Conservation (phyloP, 106 monocot species). For the Dioscorea zingiberensis region DNA sequence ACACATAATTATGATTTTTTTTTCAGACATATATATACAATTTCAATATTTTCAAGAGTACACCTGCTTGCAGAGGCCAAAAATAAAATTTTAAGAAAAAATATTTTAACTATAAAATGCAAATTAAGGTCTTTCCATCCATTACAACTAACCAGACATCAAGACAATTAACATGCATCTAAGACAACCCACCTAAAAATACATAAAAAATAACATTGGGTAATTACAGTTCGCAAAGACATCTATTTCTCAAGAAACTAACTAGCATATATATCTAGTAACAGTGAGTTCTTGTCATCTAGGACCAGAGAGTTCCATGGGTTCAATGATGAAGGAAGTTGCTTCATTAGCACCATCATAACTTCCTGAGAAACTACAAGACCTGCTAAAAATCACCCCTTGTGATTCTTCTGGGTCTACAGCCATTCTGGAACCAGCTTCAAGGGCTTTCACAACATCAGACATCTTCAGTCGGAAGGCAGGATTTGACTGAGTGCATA, state of each 20-base stretch:
- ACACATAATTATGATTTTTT: too few species aligned
- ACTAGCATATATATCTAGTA: background rate
- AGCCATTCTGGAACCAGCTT: constrained; percentile 26
- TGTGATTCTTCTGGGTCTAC: constrained; percentile 29
- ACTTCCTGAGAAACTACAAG: constrained; percentile 49
- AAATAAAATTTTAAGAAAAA: too few species aligned
- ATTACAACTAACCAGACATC: too few species aligned
- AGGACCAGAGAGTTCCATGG: constrained; percentile 89
- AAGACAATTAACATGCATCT: too few species aligned
- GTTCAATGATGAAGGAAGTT: constrained; percentile 84
- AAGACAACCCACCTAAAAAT: too few species aligned
- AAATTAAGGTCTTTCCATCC: too few species aligned
- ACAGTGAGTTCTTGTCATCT: constrained; percentile 30
- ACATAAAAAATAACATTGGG: too few species aligned
- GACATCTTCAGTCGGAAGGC: constrained; percentile 78
- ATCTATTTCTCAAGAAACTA: background rate
- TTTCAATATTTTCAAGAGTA: too few species aligned
- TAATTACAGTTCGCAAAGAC: background rate
- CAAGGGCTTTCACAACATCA: constrained; percentile 59
- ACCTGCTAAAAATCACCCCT: constrained; percentile 12
- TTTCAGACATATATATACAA: too few species aligned
- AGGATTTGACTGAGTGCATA: constrained; percentile 74
- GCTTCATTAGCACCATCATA: constrained; percentile 53
- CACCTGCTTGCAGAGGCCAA: too few species aligned
- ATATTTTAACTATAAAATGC: too few species aligned